Evolutionary conservation across 2,329 filamentous ascomycete genomes (phyloP).

Genomic region (Rugonectria rugulosa): DNA sequence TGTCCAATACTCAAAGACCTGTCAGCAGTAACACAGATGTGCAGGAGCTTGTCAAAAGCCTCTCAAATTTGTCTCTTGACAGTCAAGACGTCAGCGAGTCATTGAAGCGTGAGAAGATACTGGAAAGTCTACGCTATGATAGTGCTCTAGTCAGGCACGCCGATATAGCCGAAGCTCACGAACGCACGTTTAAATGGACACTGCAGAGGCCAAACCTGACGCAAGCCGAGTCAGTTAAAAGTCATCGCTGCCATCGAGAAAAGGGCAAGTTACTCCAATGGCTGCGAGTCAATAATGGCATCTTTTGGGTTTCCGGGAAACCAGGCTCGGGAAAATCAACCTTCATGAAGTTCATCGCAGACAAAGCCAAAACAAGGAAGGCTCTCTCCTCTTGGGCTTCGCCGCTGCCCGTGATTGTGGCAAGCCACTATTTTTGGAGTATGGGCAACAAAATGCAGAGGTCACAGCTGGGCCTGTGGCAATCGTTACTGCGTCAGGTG

Average conservation of each 20-base stretch:
- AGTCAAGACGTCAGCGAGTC: neutral
- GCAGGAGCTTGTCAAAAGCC: neutral
- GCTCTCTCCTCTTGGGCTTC: neutral
- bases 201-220: slow-evolving; percentile 11
- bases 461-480: slow-evolving; percentile 13
- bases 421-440: slow-evolving; percentile 24
- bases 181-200: slow-evolving; percentile 39
- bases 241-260: no score
- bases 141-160: neutral
- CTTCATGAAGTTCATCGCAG: slow-evolving; percentile 18
- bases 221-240: neutral
- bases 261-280: slow-evolving; percentile 29
- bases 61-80: neutral
- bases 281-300: slow-evolving; percentile 21
- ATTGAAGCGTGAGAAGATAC: neutral
- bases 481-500: slow-evolving; percentile 24
- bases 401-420: slow-evolving; percentile 3
- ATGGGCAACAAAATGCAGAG: slow-evolving; percentile 22
- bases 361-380: neutral
- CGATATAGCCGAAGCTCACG: slow-evolving; percentile 6
- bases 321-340: slow-evolving; percentile 41
- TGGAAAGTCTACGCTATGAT: neutral
- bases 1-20: neutral
- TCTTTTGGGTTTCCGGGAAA: slow-evolving; percentile 45
- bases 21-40: neutral